Conservation (phyloP, 1,284 basidiomycete genomes). For the Xerocomus amazonicus region DNA sequence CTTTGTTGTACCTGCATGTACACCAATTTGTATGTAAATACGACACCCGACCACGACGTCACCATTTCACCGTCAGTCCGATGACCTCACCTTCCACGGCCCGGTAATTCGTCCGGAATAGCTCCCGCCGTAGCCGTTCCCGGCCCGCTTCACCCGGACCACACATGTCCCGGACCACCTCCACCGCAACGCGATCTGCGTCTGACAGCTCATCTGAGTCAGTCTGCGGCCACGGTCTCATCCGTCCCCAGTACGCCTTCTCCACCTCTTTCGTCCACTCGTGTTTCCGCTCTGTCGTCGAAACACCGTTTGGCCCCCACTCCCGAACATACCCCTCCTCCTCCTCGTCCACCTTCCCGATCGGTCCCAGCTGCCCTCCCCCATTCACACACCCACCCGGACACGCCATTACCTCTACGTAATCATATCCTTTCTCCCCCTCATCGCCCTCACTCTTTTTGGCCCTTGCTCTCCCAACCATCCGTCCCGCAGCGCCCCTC, state of each 20-base stretch:
- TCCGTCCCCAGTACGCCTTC: constrained; percentile 65
- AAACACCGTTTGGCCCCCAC: constrained; percentile 51
- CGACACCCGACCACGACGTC: constrained; percentile 24
- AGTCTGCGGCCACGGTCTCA: constrained; percentile 46
- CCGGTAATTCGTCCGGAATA: constrained; percentile 81
- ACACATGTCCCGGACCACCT: constrained; percentile 41
- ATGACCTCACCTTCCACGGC: constrained; percentile 87
- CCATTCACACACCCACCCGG: constrained; percentile 97
- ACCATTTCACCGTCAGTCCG: constrained; percentile 83
- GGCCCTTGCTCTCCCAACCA: constrained; percentile 38
- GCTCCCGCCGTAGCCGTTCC: constrained; percentile 37
- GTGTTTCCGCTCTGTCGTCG: constrained; percentile 54
- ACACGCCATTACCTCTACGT: constrained; percentile 99
- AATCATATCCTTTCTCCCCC: constrained; percentile 71
- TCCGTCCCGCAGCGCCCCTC: constrained; percentile 60
- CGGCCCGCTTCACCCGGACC: constrained; percentile 21
- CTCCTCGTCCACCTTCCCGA: constrained; percentile 50
- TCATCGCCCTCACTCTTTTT: constrained; percentile 33
- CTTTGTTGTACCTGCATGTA: constrained; percentile 12
- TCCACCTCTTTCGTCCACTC: constrained; percentile 81
- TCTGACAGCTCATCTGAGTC: constrained; percentile 8
- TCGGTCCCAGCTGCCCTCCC: constrained; percentile 85
- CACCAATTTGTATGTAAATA: constrained; percentile 11
- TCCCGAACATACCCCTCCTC: constrained; percentile 59
- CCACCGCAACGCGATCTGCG: constrained; percentile 44